These are phyloP conservation scores for Penicillium sp. DNA, from an alignment of 2,329 filamentous ascomycete species.

Conservation along the genomic window DNA sequence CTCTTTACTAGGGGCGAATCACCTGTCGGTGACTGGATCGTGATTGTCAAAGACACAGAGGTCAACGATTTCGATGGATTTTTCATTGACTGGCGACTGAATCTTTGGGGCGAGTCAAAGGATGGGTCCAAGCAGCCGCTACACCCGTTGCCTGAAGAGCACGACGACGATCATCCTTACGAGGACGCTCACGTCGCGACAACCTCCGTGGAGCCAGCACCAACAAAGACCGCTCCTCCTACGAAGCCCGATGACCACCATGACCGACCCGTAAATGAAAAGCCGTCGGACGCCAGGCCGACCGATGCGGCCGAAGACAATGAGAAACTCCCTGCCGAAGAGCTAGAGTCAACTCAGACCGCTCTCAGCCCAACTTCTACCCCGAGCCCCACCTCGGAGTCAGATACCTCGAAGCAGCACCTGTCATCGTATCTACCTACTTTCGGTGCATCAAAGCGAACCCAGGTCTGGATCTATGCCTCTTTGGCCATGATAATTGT, in stretches of 20 bases:
- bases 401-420: slow-evolving; percentile 45
- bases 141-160: slow-evolving; percentile 76
- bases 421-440: slow-evolving; percentile 86
- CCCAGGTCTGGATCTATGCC: slow-evolving; percentile 91
- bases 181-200: slow-evolving; percentile 61
- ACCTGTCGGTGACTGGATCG: slow-evolving; percentile 84
- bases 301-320: slow-evolving; percentile 30
- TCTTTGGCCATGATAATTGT: slow-evolving; percentile 77
- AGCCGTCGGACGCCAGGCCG: slow-evolving; percentile 54
- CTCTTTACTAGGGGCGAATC: slow-evolving; percentile 71
- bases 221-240: slow-evolving; percentile 45
- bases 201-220: slow-evolving; percentile 56
- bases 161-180: slow-evolving; percentile 81
- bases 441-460: slow-evolving; percentile 82
- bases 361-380: slow-evolving; percentile 29
- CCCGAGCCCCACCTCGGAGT: slow-evolving; percentile 36
- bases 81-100: slow-evolving; percentile 89
- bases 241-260: slow-evolving; percentile 61
- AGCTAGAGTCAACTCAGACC: slow-evolving; percentile 18
- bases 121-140: slow-evolving; percentile 70
- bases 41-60: slow-evolving; percentile 80
- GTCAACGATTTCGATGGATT: slow-evolving; percentile 73
- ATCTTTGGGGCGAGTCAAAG: slow-evolving; percentile 87
- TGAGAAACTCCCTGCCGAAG: slow-evolving; percentile 8
- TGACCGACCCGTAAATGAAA: slow-evolving; percentile 62